Conservation (phyloP, 768 basidiomycete species). For the Podaxis rugospora region DNA sequence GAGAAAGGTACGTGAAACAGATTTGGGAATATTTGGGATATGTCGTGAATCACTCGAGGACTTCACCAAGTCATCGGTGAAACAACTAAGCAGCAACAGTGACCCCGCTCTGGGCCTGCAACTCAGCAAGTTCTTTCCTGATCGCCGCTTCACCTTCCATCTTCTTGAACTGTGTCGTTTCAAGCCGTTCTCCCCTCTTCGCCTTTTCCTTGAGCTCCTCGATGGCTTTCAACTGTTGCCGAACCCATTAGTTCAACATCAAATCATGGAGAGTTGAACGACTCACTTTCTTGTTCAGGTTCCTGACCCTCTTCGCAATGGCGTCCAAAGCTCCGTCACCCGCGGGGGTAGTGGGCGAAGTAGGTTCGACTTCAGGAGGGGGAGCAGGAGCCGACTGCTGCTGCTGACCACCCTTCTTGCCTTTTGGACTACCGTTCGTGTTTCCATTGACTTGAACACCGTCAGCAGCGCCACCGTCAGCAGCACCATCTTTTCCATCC, state of each 20-base stretch:
- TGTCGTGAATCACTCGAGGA: not conserved
- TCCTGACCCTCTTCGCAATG: constrained; percentile 87
- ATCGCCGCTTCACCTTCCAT: constrained; percentile 90
- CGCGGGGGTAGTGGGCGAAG: constrained; percentile 50
- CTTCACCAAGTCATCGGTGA: not conserved
- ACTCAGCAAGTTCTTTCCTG: constrained; percentile 63
- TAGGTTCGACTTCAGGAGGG: constrained; percentile 21
- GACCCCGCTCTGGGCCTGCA: constrained; percentile 20
- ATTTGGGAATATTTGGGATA: not conserved
- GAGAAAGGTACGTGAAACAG: not conserved
- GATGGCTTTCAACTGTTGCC: constrained; percentile 87
- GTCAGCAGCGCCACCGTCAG: constrained; percentile 42
- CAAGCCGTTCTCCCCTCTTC: constrained; percentile 84
- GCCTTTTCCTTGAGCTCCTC: constrained; percentile 95
- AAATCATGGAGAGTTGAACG: not conserved
- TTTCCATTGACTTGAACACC: constrained; percentile 23
- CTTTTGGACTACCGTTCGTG: constrained; percentile 10
- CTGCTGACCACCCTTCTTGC: constrained; percentile 15
- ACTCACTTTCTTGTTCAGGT: constrained; percentile 90
- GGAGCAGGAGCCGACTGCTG: constrained; percentile 19
- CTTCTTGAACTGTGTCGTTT: constrained; percentile 95
- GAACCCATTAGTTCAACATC: not conserved
- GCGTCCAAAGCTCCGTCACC: constrained; percentile 65
- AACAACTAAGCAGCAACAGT: not conserved
- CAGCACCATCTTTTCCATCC: constrained; percentile 17